A percentile compares a stretch with the other conserved stretches of the same genome.
phyloP scores from a whole-genome alignment of 2,329 filamentous ascomycete species.

The Colletotrichum tabaci region DNA sequence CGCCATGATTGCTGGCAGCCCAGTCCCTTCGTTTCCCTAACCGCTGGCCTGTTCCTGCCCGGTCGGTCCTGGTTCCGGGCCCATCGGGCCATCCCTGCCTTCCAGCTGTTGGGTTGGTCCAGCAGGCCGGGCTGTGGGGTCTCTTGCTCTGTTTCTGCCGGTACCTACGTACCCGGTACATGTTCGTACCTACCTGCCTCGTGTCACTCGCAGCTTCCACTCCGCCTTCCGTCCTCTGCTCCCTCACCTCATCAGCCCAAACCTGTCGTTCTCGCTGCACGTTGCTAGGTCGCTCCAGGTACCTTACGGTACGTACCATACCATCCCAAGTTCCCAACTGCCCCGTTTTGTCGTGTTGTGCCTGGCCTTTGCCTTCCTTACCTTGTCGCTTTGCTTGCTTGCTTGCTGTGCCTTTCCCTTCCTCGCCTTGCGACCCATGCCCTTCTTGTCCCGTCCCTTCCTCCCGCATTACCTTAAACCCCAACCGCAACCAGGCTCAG shows the following conservation, averaged over 20 bases:
- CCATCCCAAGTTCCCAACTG: not conserved
- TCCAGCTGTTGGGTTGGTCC: slow-evolving; percentile 17
- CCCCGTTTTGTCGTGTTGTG: slow-evolving; percentile 25
- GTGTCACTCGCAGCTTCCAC: slow-evolving; percentile 1
- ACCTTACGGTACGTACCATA: slow-evolving; percentile 14
- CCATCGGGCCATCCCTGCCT: slow-evolving; percentile 23
- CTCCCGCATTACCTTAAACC: slow-evolving; percentile 42
- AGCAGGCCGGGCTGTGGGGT: slow-evolving; percentile 22
- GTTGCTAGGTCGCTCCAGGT: slow-evolving; percentile 21
- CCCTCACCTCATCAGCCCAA: slow-evolving; percentile 24
- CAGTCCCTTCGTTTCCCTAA: slow-evolving; percentile 8
- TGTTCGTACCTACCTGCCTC: not conserved
- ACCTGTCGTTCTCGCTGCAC: slow-evolving; percentile 24
- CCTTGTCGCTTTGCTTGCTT: slow-evolving; percentile 10
- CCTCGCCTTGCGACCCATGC: slow-evolving; percentile 34
- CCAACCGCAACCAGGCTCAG: slow-evolving; percentile 18
- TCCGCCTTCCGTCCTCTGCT: not conserved
- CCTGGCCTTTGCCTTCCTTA: slow-evolving; percentile 10
- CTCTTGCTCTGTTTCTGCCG: slow-evolving; percentile 1
- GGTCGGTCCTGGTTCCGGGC: slow-evolving; percentile 34
- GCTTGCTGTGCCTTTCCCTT: slow-evolving; percentile 29
- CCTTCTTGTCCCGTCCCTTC: slow-evolving; percentile 40
- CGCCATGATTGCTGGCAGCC: slow-evolving; percentile 3
- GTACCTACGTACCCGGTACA: not conserved
- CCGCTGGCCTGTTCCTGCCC: slow-evolving; percentile 25